Conservation (phyloP, 116 monocot genomes). For the Zostera marina region DNA sequence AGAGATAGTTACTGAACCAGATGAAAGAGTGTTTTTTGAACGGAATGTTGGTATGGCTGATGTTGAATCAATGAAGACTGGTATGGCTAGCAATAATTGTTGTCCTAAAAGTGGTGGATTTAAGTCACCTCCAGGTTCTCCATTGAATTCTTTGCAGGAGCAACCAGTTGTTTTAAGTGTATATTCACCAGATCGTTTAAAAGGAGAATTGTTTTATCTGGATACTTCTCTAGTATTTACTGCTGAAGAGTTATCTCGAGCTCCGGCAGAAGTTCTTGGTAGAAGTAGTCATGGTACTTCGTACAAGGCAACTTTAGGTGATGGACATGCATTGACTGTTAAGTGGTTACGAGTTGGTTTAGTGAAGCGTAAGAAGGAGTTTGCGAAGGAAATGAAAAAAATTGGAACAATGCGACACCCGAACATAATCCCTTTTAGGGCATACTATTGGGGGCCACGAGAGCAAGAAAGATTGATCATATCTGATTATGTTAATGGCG, state of each 20-base stretch:
- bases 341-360: conserved; percentile 89
- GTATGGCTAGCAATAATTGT: conserved; percentile 8
- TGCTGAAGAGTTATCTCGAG: conserved; percentile 64
- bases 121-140: conserved; percentile 29
- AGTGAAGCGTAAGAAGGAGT: conserved; percentile 68
- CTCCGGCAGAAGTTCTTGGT: conserved; percentile 86
- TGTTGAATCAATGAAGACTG: conserved; percentile 9
- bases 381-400: conserved; percentile 68
- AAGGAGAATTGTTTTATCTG: conserved; percentile 67
- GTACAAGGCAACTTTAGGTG: conserved; percentile 74
- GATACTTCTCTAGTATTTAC: conserved; percentile 57
- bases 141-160: conserved; percentile 28
- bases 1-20: conserved; percentile 29
- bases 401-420: conserved; percentile 67
- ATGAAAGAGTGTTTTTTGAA: conserved; percentile 39
- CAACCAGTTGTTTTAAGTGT: conserved; percentile 41
- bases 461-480: conserved; percentile 81
- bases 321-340: conserved; percentile 57
- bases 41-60: conserved; percentile 10
- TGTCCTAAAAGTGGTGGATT: conserved; percentile 11
- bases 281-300: conserved; percentile 89
- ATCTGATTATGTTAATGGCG: conserved; percentile 61
- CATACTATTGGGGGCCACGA: conserved; percentile 71
- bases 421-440: conserved; percentile 65
- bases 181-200: conserved; percentile 60